phyloP scores from a whole-genome alignment of 1,284 basidiomycete species.

The Naganishia sp. region DNA sequence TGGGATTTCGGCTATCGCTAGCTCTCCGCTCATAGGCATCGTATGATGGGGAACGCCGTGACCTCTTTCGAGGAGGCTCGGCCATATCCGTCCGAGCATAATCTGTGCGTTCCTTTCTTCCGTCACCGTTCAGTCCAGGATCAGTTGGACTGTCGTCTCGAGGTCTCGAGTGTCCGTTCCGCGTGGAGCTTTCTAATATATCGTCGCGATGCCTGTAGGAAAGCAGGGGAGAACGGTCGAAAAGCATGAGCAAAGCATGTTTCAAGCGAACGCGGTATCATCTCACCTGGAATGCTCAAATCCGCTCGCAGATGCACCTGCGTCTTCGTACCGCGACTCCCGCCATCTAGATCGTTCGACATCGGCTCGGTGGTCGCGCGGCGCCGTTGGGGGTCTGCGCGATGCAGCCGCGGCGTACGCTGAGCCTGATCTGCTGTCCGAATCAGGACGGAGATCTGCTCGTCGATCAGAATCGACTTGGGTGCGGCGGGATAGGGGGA shows the following conservation, averaged over 20 bases:
- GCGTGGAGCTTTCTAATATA: not conserved
- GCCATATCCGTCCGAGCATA: not conserved
- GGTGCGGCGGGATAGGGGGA: conserved; percentile 5
- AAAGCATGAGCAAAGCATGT: not conserved
- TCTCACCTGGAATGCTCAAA: not conserved
- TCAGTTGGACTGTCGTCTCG: not conserved
- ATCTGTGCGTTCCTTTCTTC: not conserved
- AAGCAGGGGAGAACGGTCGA: no score
- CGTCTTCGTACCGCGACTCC: not conserved
- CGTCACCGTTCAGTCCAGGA: no score
- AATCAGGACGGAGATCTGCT: not conserved
- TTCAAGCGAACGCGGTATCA: not conserved
- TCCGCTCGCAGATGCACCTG: not conserved
- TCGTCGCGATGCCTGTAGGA: not conserved
- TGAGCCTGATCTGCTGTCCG: not conserved
- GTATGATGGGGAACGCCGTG: conserved; percentile 25
- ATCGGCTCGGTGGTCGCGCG: not conserved
- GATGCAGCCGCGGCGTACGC: not conserved
- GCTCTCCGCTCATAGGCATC: conserved; percentile 10
- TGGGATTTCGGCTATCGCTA: not conserved
- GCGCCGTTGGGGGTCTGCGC: not conserved
- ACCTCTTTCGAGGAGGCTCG: conserved; percentile 10
- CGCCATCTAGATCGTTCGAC: not conserved
- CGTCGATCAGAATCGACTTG: conserved; percentile 1
- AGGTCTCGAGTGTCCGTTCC: no score